Conservation (phyloP, 1,139 yeast genomes). For the Casaregolazyma lundiana region DNA sequence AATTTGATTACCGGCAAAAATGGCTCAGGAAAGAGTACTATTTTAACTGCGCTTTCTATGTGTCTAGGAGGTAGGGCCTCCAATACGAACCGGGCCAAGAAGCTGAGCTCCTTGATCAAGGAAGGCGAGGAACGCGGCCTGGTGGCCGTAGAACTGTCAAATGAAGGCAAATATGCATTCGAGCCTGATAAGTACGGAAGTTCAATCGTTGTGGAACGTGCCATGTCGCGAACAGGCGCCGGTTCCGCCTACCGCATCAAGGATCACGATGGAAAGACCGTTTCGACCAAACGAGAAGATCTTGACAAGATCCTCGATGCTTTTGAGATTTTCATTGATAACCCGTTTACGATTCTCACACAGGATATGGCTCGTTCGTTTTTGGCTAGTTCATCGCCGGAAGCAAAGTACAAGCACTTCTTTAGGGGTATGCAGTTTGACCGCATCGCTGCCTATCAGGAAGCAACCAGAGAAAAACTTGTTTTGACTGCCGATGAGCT, state of each 20-base stretch:
- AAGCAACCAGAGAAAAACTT: slow-evolving; percentile 34
- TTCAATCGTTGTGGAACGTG: slow-evolving; percentile 64
- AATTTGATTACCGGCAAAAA: slow-evolving; percentile 92
- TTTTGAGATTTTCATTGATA: slow-evolving; percentile 77
- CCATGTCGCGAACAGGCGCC: slow-evolving; percentile 34
- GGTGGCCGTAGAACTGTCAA: slow-evolving; percentile 55
- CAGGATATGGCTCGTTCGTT: slow-evolving; percentile 95
- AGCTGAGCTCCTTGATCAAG: slow-evolving; percentile 64
- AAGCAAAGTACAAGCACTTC: slow-evolving; percentile 66
- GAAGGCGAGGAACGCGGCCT: slow-evolving; percentile 69
- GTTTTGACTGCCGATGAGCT: slow-evolving; percentile 9
- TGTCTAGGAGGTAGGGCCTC: slow-evolving; percentile 93
- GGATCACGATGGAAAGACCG: slow-evolving; percentile 45
- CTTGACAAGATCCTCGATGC: slow-evolving; percentile 64
- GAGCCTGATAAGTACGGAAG: slow-evolving; percentile 62
- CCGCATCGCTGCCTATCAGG: slow-evolving; percentile 38
- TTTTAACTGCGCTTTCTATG: slow-evolving; percentile 83
- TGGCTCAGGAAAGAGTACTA: slow-evolving; percentile 94
- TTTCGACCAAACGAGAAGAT: slow-evolving; percentile 59
- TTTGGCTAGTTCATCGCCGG: slow-evolving; percentile 42
- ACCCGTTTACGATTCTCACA: slow-evolving; percentile 88
- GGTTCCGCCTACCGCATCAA: slow-evolving; percentile 53
- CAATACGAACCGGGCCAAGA: slow-evolving; percentile 81
- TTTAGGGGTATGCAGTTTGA: slow-evolving; percentile 73
- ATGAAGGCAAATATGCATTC: slow-evolving; percentile 59